These are phyloP conservation scores for Gaultheria prostrata DNA, from an alignment of 148 eudicot species.

Conservation along the genomic window DNA sequence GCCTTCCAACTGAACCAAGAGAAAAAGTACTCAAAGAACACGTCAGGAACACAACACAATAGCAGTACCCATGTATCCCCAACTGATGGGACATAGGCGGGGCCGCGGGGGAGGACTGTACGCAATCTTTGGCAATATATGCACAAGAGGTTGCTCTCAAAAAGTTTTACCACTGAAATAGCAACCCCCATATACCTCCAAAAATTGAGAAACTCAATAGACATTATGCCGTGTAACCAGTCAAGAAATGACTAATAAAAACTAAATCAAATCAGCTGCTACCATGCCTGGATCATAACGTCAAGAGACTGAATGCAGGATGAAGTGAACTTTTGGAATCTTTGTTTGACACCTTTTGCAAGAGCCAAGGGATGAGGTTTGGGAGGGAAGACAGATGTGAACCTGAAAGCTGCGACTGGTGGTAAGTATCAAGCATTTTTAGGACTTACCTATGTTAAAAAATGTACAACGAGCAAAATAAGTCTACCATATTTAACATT, in stretches of 20 bases:
- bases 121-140: not conserved
- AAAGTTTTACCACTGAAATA: slow-evolving; percentile 1
- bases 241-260: slow-evolving; percentile 3
- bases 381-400: slow-evolving; percentile 85
- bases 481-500: not conserved
- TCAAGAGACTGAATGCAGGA: slow-evolving; percentile 80
- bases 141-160: not conserved
- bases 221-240: not conserved
- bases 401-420: slow-evolving; percentile 71
- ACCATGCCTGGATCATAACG: slow-evolving; percentile 77
- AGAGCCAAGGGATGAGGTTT: slow-evolving; percentile 75
- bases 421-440: slow-evolving; percentile 19
- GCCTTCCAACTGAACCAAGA: slow-evolving; percentile 71
- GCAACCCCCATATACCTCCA: not conserved
- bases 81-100: not conserved
- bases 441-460: not conserved
- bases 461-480: not conserved
- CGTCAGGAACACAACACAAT: not conserved
- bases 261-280: slow-evolving; percentile 5
- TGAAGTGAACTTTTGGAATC: slow-evolving; percentile 44
- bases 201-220: not conserved
- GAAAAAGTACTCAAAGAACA: slow-evolving; percentile 9
- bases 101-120: not conserved
- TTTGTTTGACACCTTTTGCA: slow-evolving; percentile 32
- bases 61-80: not conserved